A percentile compares a stretch with the other conserved stretches of the same genome.
These are phyloP conservation scores for Pelargonium nanum DNA, from an alignment of 345 rosid genomes.

Conservation along the genomic window DNA sequence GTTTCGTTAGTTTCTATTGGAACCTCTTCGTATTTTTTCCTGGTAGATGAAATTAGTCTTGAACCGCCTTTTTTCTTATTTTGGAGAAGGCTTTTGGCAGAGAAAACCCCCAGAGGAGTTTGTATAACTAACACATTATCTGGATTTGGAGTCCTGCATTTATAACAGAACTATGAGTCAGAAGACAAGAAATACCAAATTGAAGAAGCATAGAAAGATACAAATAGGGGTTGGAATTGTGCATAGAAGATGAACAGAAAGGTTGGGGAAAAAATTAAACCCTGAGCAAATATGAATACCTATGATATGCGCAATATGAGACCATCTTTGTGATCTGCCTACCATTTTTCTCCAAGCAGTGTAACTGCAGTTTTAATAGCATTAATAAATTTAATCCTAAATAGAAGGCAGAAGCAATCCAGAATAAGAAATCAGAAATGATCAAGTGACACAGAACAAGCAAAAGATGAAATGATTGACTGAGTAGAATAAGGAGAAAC, in stretches of 20 bases:
- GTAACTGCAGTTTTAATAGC: conserved; percentile 51
- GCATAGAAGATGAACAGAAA: background rate
- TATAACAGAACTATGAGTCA: conserved; percentile 11
- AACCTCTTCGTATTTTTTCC: conserved; percentile 38
- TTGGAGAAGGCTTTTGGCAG: conserved; percentile 52
- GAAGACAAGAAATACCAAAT: background rate
- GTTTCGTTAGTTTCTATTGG: conserved; percentile 21
- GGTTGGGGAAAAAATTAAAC: no score
- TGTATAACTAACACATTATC: conserved; percentile 62
- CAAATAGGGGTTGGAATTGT: background rate
- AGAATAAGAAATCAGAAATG: no score
- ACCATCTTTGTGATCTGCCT: conserved; percentile 61
- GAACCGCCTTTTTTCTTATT: conserved; percentile 49
- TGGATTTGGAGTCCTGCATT: conserved; percentile 62
- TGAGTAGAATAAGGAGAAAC: no score
- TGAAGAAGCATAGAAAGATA: background rate
- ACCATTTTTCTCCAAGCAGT: conserved; percentile 68
- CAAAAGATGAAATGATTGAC: no score
- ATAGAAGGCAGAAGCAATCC: no score
- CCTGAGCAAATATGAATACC: conserved; percentile 21
- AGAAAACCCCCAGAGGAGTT: conserved; percentile 55
- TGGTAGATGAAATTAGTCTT: conserved; percentile 51
- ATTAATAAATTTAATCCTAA: no score
- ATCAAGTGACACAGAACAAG: no score
- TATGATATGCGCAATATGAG: conserved; percentile 71